These are phyloP conservation scores for Sugiyamaella xylanicola DNA, from an alignment of 1,139 yeast genomes.

Conservation along the genomic window DNA sequence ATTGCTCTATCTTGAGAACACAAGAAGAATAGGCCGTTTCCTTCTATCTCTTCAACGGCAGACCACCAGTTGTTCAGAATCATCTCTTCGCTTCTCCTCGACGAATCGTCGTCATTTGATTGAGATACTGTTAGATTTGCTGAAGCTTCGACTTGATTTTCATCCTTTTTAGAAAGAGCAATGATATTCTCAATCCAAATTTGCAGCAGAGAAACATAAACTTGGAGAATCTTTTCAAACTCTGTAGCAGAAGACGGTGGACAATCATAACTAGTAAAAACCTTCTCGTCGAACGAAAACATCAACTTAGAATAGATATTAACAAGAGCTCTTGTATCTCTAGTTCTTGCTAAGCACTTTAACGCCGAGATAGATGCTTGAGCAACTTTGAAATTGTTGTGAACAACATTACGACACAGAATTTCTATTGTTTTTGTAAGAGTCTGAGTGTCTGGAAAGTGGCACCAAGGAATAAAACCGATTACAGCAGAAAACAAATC, in stretches of 20 bases:
- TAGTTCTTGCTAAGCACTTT: conserved; percentile 63
- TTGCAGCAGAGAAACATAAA: conserved; percentile 75
- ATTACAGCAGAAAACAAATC: conserved; percentile 72
- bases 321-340: conserved; percentile 70
- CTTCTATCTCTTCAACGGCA: conserved; percentile 90
- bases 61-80: conserved; percentile 80
- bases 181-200: conserved; percentile 77
- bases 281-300: conserved; percentile 69
- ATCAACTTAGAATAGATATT: conserved; percentile 79
- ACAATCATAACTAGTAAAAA: conserved; percentile 47
- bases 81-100: conserved; percentile 61
- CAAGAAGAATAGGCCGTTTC: conserved; percentile 87
- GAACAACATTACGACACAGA: conserved; percentile 73
- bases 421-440: conserved; percentile 70
- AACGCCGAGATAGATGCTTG: conserved; percentile 65
- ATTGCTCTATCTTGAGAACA: conserved; percentile 83
- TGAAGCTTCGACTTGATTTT: conserved; percentile 22
- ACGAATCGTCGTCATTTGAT: conserved; percentile 37
- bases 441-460: conserved; percentile 54
- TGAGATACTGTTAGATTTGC: conserved; percentile 16
- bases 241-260: conserved; percentile 54
- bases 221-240: conserved; percentile 60
- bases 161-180: conserved; percentile 29
- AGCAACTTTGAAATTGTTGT: conserved; percentile 62
- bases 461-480: conserved; percentile 70